Percentiles rank a stretch among this genome's conserved stretches.
phyloP scores from a whole-genome alignment of 768 basidiomycete species.

The Lactifluus rugatus region DNA sequence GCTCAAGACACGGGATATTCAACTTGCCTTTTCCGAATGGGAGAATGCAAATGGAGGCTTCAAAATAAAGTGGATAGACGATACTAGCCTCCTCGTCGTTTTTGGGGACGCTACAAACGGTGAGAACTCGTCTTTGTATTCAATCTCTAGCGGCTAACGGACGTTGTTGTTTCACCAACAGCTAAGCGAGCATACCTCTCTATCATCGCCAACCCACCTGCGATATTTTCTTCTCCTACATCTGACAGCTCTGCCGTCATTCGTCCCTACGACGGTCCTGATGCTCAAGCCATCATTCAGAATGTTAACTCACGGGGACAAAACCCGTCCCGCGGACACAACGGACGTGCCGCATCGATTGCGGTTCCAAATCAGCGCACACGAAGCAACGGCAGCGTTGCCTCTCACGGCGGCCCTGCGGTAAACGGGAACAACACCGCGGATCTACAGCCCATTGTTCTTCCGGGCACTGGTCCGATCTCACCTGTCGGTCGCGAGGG shows the following conservation, averaged over 20 bases:
- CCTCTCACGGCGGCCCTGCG: slow-evolving; percentile 20
- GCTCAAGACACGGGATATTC: slow-evolving; percentile 96
- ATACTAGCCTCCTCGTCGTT: slow-evolving; percentile 90
- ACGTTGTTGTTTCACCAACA: slow-evolving; percentile 26
- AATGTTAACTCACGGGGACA: slow-evolving; percentile 65
- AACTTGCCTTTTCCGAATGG: slow-evolving; percentile 82
- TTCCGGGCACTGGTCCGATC: slow-evolving; percentile 2
- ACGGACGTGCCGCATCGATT: slow-evolving; percentile 38
- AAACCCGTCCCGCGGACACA: slow-evolving; percentile 61
- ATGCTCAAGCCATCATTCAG: slow-evolving; percentile 80
- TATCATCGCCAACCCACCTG: slow-evolving; percentile 73
- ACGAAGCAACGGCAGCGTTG: slow-evolving; percentile 25
- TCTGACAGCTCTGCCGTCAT: slow-evolving; percentile 52
- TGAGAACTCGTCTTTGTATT: slow-evolving; percentile 36
- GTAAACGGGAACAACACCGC: slow-evolving; percentile 24
- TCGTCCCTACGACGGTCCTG: slow-evolving; percentile 88
- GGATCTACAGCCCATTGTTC: slow-evolving; percentile 3
- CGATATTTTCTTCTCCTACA: slow-evolving; percentile 50
- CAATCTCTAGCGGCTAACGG: slow-evolving; percentile 6
- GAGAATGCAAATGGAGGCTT: slow-evolving; percentile 82
- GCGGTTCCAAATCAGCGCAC: slow-evolving; percentile 41
- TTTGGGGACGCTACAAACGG: slow-evolving; percentile 86
- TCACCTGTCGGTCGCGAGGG: slow-evolving; percentile 33
- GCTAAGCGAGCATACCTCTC: slow-evolving; percentile 94
- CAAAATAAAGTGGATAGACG: slow-evolving; percentile 99